phyloP scores from a whole-genome alignment of 805 yeast species.

The Saturnispora galanensis region DNA sequence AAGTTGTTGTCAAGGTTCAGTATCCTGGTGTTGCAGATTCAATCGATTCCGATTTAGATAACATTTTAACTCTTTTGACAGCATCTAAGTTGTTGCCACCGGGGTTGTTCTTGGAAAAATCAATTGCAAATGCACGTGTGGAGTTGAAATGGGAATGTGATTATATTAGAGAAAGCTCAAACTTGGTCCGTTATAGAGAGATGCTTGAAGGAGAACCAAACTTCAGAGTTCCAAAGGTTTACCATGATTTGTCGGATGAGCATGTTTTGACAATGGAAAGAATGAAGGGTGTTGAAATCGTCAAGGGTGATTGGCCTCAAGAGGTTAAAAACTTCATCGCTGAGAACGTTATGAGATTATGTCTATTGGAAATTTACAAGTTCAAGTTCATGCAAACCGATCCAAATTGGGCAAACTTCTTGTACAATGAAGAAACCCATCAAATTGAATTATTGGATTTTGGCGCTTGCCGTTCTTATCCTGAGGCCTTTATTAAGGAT shows the following conservation, averaged over 20 bases:
- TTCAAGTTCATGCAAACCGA: slow-evolving; percentile 96
- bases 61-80: slow-evolving; percentile 66
- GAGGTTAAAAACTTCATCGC: slow-evolving; percentile 73
- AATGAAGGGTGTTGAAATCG: slow-evolving; percentile 76
- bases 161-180: slow-evolving; percentile 79
- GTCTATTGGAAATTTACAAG: slow-evolving; percentile 73
- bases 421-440: slow-evolving; percentile 61
- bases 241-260: slow-evolving; percentile 65
- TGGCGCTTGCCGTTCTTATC: slow-evolving; percentile 85
- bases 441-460: slow-evolving; percentile 85
- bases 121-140: slow-evolving; percentile 84
- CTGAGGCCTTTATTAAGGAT: slow-evolving; percentile 53
- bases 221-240: slow-evolving; percentile 75
- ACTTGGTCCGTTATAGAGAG: slow-evolving; percentile 56
- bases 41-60: slow-evolving; percentile 89
- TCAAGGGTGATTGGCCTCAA: slow-evolving; percentile 67
- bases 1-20: slow-evolving; percentile 91
- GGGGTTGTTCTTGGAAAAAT: slow-evolving; percentile 84
- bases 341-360: slow-evolving; percentile 74
- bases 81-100: slow-evolving; percentile 84
- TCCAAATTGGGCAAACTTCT: slow-evolving; percentile 98
- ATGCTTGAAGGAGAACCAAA: slow-evolving; percentile 50
- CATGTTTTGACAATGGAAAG: slow-evolving; percentile 84
- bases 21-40: slow-evolving; percentile 94
- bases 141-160: slow-evolving; percentile 98